A percentile compares a stretch with the other conserved stretches of the same genome.
These are phyloP conservation scores for Epichloe sylvatica DNA, from an alignment of 2,329 filamentous ascomycete genomes.

Conservation along the genomic window DNA sequence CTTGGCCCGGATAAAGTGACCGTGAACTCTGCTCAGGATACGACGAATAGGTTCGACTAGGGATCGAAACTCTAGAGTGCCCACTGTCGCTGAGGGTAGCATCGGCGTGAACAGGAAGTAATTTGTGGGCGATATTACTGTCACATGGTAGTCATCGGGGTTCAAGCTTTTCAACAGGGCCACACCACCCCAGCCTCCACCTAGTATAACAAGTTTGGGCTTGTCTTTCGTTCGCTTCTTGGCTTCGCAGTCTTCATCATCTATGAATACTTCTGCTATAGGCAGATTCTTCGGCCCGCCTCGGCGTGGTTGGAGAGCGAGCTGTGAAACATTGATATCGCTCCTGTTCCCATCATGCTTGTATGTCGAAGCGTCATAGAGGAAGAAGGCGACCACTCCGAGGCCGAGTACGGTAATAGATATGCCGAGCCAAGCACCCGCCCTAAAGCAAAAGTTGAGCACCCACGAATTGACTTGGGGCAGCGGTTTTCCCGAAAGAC, in stretches of 20 bases:
- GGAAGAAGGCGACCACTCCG: constrained; percentile 69
- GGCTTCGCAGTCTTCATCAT: constrained; percentile 68
- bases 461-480: constrained; percentile 33
- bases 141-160: constrained; percentile 88
- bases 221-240: constrained; percentile 68
- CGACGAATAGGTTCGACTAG: constrained; percentile 85
- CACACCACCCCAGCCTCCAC: constrained; percentile 90
- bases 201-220: constrained; percentile 81
- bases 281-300: constrained; percentile 93
- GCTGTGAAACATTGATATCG: constrained; percentile 72
- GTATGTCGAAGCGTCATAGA: constrained; percentile 91
- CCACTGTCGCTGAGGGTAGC: constrained; percentile 92
- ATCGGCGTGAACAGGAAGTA: constrained; percentile 98
- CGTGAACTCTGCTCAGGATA: constrained; percentile 62
- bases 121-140: constrained; percentile 84
- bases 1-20: constrained; percentile 78
- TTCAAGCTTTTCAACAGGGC: constrained; percentile 81
- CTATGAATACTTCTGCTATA: constrained; percentile 74
- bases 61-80: constrained; percentile 80
- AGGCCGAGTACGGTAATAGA: constrained; percentile 57
- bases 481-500: constrained; percentile 37
- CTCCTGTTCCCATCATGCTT: constrained; percentile 49
- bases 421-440: constrained; percentile 50
- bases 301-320: constrained; percentile 64
- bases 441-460: constrained; percentile 50